A percentile compares a stretch with the other conserved stretches of the same genome.
These are phyloP conservation scores for Rhazya stricta DNA, from an alignment of 257 asterid species.

Conservation along the genomic window DNA sequence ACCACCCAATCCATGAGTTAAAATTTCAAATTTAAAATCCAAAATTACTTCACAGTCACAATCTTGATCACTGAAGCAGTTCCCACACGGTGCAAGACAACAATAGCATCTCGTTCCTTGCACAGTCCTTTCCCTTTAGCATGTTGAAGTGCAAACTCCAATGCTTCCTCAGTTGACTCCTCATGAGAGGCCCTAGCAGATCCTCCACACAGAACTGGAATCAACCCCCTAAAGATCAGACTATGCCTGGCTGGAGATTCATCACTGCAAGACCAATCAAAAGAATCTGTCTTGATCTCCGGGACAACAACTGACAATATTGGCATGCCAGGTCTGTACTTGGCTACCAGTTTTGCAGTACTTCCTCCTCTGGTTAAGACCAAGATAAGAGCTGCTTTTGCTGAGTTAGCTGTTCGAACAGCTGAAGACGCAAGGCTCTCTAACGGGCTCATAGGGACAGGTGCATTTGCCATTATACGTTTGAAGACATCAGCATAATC, in stretches of 20 bases:
- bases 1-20: neutral
- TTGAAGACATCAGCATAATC: slow-evolving; percentile 66
- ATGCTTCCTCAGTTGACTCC: slow-evolving; percentile 83
- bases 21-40: neutral
- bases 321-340: slow-evolving; percentile 82
- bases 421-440: slow-evolving; percentile 86
- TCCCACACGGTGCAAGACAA: slow-evolving; percentile 81
- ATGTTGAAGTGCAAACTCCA: slow-evolving; percentile 72
- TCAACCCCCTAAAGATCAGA: slow-evolving; percentile 69
- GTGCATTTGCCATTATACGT: slow-evolving; percentile 66
- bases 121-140: slow-evolving; percentile 71
- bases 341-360: slow-evolving; percentile 80
- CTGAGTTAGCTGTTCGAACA: slow-evolving; percentile 74
- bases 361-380: slow-evolving; percentile 82
- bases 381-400: slow-evolving; percentile 61
- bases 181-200: slow-evolving; percentile 82
- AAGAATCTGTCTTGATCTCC: slow-evolving; percentile 70
- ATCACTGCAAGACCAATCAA: slow-evolving; percentile 82
- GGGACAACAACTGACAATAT: slow-evolving; percentile 79
- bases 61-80: slow-evolving; percentile 84
- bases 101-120: slow-evolving; percentile 72
- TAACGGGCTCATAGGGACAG: slow-evolving; percentile 81
- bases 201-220: slow-evolving; percentile 73
- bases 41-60: slow-evolving; percentile 61
- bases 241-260: slow-evolving; percentile 90